Evolutionary conservation across 768 basidiomycete species (phyloP).

Genomic region (Psilocybe cyanescens): DNA sequence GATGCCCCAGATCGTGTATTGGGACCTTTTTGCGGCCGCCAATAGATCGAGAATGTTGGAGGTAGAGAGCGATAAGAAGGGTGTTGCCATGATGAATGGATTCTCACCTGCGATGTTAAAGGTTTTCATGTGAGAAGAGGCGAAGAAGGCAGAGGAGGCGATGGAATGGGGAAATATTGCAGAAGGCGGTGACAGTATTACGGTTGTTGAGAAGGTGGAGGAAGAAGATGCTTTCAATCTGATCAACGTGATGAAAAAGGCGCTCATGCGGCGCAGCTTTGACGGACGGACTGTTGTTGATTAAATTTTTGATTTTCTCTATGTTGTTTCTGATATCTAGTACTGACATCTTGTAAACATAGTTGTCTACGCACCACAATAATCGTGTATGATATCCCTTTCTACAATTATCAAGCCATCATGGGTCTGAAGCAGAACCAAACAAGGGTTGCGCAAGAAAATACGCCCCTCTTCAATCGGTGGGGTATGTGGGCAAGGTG

Average conservation of each 20-base stretch:
- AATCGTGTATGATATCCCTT: background rate
- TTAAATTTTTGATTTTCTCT: background rate
- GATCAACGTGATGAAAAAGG: conserved; percentile 49
- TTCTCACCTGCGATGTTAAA: conserved; percentile 74
- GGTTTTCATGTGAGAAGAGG: conserved; percentile 65
- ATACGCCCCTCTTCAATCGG: background rate
- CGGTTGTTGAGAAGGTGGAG: conserved; percentile 13
- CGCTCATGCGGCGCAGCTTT: conserved; percentile 51
- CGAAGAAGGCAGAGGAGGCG: conserved; percentile 26
- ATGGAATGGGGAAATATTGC: conserved; percentile 15
- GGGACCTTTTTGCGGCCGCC: conserved; percentile 51
- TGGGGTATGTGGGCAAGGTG: background rate
- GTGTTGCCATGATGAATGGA: conserved; percentile 72
- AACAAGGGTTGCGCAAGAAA: no score
- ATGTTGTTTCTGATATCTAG: background rate
- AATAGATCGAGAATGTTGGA: conserved; percentile 42
- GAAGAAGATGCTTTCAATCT: conserved; percentile 41
- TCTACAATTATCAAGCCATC: background rate
- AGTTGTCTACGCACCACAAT: background rate
- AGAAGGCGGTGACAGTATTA: conserved; percentile 42
- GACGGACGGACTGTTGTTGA: conserved; percentile 52
- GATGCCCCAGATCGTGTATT: conserved; percentile 74
- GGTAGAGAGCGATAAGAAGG: conserved; percentile 53
- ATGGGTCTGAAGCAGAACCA: no score
- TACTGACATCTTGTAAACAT: background rate